Base-by-base conservation (phyloP, 2,329 filamentous ascomycete species). In the Talaromyces islandicus region DNA sequence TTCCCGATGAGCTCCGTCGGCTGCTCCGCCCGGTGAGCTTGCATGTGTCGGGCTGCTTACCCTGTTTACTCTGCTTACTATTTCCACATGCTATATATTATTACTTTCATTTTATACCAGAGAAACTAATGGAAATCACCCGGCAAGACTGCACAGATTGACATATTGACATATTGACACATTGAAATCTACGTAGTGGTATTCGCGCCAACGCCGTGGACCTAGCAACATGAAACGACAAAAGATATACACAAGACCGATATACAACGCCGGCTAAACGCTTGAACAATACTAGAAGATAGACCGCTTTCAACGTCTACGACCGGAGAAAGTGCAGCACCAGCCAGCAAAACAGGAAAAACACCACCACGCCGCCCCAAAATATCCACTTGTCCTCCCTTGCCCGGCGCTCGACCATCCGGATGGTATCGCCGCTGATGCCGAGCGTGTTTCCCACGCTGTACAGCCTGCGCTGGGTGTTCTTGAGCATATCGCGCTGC, bases 351-450 rank as follows among this genome's bases (percentile, higher is more conserved):
- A 99, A 99, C 41, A 84, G 71, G 69, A 97, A 90, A 75, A 99
- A 99, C 38, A 94, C 76, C 5, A 95, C 76, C 2, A 93, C 91
- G 0, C 94, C 92, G 0, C 80, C 89, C 83, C 89, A 90, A 74
- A 99, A 99, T 38, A 99, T 96, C 92, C 92, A 97, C 77, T 97
- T 97, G 74, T 99, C 94, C 79, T 97, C 90, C 74, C 87, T 89
- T 56, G 94, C 92, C 64, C 94, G 83, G 67, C 94, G 80, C 77
- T 97, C 93, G 48, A 99, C 89, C 91, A 94, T 97, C 53, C 94
- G 87, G 65, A 99, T 99, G 1, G 94, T 99, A 73, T 97, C 93
- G 21, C 93, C 92, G 70, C 90, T 95, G 62, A 99, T 85, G 0
- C 94, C 94, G 54, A 99, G 78, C 24, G 94, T 97, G 71, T 96